phyloP scores from a whole-genome alignment of 148 eudicot species.

The Camellia lanceoleosa region DNA sequence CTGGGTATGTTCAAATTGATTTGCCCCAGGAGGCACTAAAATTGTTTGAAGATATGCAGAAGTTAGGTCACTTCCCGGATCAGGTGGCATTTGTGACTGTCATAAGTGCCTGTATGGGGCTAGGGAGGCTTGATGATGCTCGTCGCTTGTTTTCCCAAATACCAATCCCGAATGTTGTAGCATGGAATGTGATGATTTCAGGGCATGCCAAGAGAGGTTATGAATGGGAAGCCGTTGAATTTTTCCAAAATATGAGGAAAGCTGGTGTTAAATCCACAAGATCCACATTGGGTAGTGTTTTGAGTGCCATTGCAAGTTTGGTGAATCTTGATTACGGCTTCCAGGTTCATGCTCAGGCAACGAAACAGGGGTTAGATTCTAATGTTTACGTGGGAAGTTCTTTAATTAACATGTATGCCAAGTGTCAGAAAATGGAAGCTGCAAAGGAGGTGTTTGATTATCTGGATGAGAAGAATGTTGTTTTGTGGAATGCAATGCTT shows the following conservation, averaged over 20 bases:
- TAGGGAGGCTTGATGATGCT: conserved; percentile 69
- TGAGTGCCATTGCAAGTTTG: conserved; percentile 70
- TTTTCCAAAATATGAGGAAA: conserved; percentile 60
- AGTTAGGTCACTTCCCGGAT: conserved; percentile 49
- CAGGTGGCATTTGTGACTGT: conserved; percentile 63
- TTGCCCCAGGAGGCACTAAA: conserved; percentile 56
- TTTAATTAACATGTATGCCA: conserved; percentile 78
- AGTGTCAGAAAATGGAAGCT: conserved; percentile 57
- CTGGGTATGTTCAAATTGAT: conserved; percentile 60
- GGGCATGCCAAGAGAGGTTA: conserved; percentile 63
- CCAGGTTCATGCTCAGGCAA: conserved; percentile 69
- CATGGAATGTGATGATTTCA: conserved; percentile 91
- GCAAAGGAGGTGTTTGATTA: conserved; percentile 59
- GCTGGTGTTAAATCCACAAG: conserved; percentile 58
- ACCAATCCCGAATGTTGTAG: conserved; percentile 56
- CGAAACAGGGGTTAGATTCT: conserved; percentile 67
- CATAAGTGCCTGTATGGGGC: conserved; percentile 58
- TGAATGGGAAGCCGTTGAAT: conserved; percentile 48
- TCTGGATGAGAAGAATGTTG: conserved; percentile 58
- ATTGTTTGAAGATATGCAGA: conserved; percentile 54
- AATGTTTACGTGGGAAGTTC: conserved; percentile 94
- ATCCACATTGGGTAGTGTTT: conserved; percentile 81
- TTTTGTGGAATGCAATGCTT: conserved; percentile 89
- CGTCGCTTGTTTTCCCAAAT: conserved; percentile 50
- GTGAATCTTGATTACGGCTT: conserved; percentile 53